Evolutionary conservation across 192 early-diverging fungal species (phyloP), one percentile per base, ranked within the genome.

Genomic region (Martensiomyces pterosporus): DNA sequence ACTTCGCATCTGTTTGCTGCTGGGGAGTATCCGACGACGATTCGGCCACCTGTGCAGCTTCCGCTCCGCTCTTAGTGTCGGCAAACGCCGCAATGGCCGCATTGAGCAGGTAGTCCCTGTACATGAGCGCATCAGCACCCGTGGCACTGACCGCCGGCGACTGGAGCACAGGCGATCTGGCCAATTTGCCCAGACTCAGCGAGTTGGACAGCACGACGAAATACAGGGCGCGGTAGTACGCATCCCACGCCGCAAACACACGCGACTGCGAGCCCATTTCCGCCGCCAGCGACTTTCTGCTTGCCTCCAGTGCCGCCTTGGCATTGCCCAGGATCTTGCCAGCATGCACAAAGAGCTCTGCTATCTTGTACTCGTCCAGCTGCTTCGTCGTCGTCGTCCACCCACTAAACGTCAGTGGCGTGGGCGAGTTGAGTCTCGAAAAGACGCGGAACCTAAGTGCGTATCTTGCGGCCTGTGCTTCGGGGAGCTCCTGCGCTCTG

Each of bases 401-500:
- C 5, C 40, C 49, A 18, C 41, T 50, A 18, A 58, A 72, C 12
- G 52, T n/a, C 52, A 64, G 41, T 4, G 54, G 45, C 12, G 61
- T 47, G 8, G 68, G 68, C 36, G 68, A 72, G 14, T 47, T 55
- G 21, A 72, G 61, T n/a, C 49, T 47, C 36, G 49, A 41, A 16
- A 62, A 49, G 2, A 43, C 57, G 1, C 68, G 57, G 56, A 72
- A 64, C 35, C 68, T 47, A 14, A 72, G 49, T 2, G 62, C 62
- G 16, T 49, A 64, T 2, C 62, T 52, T 3, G 57, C 57, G 0
- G 21, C 27, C 35, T 51, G 57, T 2, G 57, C 53, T 2, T 37
- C 26, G 9, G 17, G 24, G 3, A 45, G 3, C 4, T 72, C 61
- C 53, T 52, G 57, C 42, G 9, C 9, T 9, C 29, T 15, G 6